A percentile compares a stretch with the other conserved stretches of the same genome.
Conservation (phyloP, 2,329 filamentous ascomycete genomes). For the Alternaria sp. region DNA sequence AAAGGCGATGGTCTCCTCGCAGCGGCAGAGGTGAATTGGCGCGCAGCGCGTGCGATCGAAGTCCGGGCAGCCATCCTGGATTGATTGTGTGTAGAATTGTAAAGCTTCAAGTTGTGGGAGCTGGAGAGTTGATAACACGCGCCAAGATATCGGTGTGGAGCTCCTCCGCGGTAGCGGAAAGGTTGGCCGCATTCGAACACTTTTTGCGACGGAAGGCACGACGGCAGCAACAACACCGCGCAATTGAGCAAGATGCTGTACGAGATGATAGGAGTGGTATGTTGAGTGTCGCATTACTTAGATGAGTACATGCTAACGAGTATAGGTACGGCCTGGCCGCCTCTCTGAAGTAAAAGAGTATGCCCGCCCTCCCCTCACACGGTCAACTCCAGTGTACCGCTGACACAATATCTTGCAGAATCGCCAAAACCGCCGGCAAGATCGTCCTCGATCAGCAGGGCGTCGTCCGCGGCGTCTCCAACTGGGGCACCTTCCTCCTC, state of each 20-base stretch:
- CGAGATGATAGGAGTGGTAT: slow-evolving; percentile 93
- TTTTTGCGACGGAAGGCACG: slow-evolving; percentile 34
- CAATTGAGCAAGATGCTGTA: slow-evolving; percentile 76
- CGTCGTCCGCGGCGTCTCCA: slow-evolving; percentile 89
- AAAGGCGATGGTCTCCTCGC: slow-evolving; percentile 36
- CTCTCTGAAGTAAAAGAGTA: slow-evolving; percentile 95
- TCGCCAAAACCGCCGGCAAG: slow-evolving; percentile 83
- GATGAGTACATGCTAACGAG: neutral
- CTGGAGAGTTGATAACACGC: slow-evolving; percentile 15
- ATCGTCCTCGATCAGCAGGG: slow-evolving; percentile 84
- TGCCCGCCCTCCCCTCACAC: slow-evolving; percentile 27
- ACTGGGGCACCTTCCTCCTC: slow-evolving; percentile 93
- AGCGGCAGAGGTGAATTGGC: slow-evolving; percentile 46
- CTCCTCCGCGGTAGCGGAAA: slow-evolving; percentile 26
- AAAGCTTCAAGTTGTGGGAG: neutral
- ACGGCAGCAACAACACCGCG: slow-evolving; percentile 10
- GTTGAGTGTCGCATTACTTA: slow-evolving; percentile 46
- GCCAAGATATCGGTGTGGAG: slow-evolving; percentile 18
- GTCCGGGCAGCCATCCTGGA: slow-evolving; percentile 49
- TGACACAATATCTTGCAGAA: slow-evolving; percentile 63
- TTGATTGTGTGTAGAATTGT: slow-evolving; percentile 1
- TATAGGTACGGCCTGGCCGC: slow-evolving; percentile 88
- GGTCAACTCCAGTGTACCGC: slow-evolving; percentile 2
- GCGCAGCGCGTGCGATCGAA: slow-evolving; percentile 45
- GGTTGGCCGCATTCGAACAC: slow-evolving; percentile 31